These are phyloP conservation scores for Spergularia bocconei DNA, from an alignment of 148 eudicot genomes.

Conservation along the genomic window DNA sequence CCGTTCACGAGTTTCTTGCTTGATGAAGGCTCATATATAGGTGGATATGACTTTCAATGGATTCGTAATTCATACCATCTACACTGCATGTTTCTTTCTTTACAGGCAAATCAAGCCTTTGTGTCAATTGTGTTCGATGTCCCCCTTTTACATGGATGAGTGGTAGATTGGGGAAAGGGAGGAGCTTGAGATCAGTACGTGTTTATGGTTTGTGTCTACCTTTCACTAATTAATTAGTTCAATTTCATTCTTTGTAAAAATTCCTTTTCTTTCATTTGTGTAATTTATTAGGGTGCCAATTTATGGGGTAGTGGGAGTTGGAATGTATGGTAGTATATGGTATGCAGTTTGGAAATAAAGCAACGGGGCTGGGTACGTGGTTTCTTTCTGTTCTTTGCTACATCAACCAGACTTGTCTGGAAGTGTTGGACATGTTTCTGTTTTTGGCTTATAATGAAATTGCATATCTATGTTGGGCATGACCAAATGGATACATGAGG, in stretches of 20 bases:
- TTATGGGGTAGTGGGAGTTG: background rate
- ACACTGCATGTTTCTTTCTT: background rate
- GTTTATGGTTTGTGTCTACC: conserved; percentile 18
- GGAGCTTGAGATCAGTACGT: conserved; percentile 19
- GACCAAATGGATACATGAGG: too few species aligned
- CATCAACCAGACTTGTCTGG: background rate
- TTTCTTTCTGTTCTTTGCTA: conserved; percentile 1
- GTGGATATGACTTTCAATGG: background rate
- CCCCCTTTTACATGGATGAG: background rate
- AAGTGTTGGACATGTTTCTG: background rate
- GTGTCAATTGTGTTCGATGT: background rate
- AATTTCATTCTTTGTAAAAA: background rate
- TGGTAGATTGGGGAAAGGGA: background rate
- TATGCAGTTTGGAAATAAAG: background rate
- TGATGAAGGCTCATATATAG: background rate
- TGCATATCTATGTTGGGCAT: background rate
- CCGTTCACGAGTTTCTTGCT: background rate
- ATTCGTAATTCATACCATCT: background rate
- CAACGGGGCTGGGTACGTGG: background rate
- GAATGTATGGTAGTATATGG: background rate
- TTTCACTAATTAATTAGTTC: background rate
- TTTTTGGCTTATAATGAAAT: background rate
- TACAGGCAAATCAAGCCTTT: conserved; percentile 6
- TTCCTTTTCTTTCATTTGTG: background rate
- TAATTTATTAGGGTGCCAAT: background rate